A percentile compares a stretch with the other conserved stretches of the same genome.
Evolutionary conservation across 2,329 filamentous ascomycete species (phyloP).

Genomic region (Dactylellina leptospora): DNA sequence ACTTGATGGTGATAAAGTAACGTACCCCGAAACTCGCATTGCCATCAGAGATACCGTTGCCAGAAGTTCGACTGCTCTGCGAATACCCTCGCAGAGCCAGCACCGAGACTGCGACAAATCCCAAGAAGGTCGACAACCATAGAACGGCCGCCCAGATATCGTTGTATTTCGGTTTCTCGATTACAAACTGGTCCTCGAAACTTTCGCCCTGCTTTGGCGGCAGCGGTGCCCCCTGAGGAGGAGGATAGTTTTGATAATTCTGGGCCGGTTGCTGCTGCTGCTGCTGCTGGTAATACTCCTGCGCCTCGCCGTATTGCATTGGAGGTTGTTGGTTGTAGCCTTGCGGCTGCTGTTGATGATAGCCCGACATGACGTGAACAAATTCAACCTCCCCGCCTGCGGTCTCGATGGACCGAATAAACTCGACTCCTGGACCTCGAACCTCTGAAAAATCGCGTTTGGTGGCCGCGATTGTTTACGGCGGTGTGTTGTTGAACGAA

Average conservation of each 20-base stretch:
- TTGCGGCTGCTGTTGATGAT: conserved; percentile 58
- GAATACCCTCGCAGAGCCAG: conserved; percentile 79
- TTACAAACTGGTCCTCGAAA: conserved; percentile 83
- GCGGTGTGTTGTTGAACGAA: too few species aligned
- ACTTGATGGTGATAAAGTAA: not conserved
- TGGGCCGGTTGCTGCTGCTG: conserved; percentile 6
- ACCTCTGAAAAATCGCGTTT: too few species aligned
- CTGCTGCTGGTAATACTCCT: conserved; percentile 60
- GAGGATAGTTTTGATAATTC: conserved; percentile 20
- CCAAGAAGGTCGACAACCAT: conserved; percentile 74
- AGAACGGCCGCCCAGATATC: conserved; percentile 88
- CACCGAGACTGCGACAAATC: conserved; percentile 79
- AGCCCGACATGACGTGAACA: conserved; percentile 11
- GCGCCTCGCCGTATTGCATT: conserved; percentile 54
- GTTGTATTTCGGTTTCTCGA: conserved; percentile 86
- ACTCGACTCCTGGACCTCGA: not conserved
- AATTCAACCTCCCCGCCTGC: too few species aligned
- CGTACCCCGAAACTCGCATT: conserved; percentile 45
- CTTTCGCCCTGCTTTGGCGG: conserved; percentile 57
- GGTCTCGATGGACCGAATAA: too few species aligned
- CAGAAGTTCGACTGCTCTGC: conserved; percentile 53
- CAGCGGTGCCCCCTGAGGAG: conserved; percentile 59
- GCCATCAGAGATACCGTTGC: conserved; percentile 30
- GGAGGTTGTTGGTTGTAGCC: conserved; percentile 51
- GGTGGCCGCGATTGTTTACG: too few species aligned